Conservation (phyloP, 148 eudicot genomes). For the Cornus suecica region DNA sequence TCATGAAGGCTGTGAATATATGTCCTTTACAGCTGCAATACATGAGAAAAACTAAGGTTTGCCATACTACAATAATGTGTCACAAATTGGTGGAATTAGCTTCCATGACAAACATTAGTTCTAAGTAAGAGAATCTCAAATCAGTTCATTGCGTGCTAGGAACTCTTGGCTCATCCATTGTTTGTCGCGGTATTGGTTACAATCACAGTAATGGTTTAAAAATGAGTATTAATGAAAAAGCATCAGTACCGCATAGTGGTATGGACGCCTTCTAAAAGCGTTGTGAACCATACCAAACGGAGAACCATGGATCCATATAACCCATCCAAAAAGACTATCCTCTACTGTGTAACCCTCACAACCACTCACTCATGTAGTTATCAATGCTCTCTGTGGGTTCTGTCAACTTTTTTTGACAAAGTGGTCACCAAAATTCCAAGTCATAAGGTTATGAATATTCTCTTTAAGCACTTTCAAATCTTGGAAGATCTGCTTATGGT, state of each 20-base stretch:
- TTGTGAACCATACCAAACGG: too few species aligned
- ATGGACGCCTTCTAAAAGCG: too few species aligned
- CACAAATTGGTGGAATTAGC: not conserved
- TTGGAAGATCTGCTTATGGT: constrained; percentile 17
- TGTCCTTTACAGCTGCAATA: not conserved
- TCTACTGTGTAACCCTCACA: too few species aligned
- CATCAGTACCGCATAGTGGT: too few species aligned
- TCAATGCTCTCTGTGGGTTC: not conserved
- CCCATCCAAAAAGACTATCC: too few species aligned
- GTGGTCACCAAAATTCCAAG: not conserved
- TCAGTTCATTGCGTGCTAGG: not conserved
- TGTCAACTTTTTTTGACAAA: not conserved
- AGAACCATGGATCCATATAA: too few species aligned
- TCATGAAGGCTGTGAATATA: not conserved
- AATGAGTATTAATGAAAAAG: too few species aligned
- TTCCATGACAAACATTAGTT: too few species aligned
- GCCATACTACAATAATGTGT: not conserved
- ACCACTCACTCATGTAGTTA: too few species aligned
- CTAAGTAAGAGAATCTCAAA: not conserved
- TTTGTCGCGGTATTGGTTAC: too few species aligned
- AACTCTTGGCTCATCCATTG: too few species aligned
- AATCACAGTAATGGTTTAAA: too few species aligned
- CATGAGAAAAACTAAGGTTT: not conserved
- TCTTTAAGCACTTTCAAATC: not conserved
- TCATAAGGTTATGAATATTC: not conserved